A percentile compares a stretch with the other conserved stretches of the same genome.
Evolutionary conservation across 441 rosid genomes (phyloP).

Genomic region (Melastoma candidum): DNA sequence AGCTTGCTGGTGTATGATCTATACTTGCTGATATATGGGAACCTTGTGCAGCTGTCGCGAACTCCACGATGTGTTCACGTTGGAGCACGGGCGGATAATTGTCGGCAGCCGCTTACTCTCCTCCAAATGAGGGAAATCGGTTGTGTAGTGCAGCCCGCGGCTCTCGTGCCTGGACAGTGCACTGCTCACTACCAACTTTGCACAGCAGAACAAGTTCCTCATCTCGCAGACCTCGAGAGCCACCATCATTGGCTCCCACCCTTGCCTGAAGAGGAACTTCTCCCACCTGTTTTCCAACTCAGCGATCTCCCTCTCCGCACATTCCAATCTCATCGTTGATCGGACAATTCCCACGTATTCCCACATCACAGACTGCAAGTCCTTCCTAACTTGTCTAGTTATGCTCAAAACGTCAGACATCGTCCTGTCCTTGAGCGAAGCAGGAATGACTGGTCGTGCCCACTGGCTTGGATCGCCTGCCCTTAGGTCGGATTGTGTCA

Average conservation of each 20-base stretch:
- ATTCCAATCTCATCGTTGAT: conserved; percentile 62
- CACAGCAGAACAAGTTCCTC: conserved; percentile 91
- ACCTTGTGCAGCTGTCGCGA: conserved; percentile 15
- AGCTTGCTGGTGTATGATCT: background rate
- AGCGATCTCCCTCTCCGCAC: conserved; percentile 44
- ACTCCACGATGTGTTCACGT: conserved; percentile 13
- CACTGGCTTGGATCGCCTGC: conserved; percentile 36
- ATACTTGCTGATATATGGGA: conserved; percentile 17
- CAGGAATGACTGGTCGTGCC: conserved; percentile 65
- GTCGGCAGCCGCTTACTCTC: conserved; percentile 79
- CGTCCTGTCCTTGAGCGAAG: conserved; percentile 30
- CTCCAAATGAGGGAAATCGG: conserved; percentile 17
- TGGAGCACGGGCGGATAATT: conserved; percentile 35
- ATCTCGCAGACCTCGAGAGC: conserved; percentile 86
- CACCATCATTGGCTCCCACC: conserved; percentile 87
- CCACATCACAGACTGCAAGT: conserved; percentile 87
- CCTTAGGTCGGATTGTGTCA: conserved; percentile 44
- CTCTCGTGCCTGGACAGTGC: conserved; percentile 89
- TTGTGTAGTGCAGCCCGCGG: conserved; percentile 88
- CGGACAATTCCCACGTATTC: conserved; percentile 80
- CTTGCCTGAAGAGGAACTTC: conserved; percentile 57
- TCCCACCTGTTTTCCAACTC: conserved; percentile 78
- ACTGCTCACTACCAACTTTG: conserved; percentile 89
- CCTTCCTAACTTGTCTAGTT: conserved; percentile 61
- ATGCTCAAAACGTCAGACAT: conserved; percentile 32